Percentiles rank a stretch among this genome's conserved stretches.
These are phyloP conservation scores for Clonostachys byssicola DNA, from an alignment of 2,329 filamentous ascomycete genomes.

Conservation along the genomic window DNA sequence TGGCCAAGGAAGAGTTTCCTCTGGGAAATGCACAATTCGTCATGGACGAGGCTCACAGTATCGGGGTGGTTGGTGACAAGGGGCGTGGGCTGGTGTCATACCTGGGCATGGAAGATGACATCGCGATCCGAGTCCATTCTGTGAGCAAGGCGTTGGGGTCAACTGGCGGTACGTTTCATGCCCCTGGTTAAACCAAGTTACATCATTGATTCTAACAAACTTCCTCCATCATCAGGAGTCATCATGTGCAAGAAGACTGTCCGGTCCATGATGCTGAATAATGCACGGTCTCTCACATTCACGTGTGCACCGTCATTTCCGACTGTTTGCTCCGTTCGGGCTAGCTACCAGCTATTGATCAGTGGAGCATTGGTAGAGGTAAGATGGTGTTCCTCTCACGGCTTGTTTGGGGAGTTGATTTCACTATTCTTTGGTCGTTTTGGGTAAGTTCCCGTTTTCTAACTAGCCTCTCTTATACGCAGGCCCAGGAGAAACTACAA, in stretches of 20 bases:
- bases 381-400: no score
- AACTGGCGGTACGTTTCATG: background rate
- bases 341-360: no score
- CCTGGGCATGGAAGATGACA: conserved; percentile 42
- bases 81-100: conserved; percentile 43
- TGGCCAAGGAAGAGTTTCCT: conserved; percentile 22
- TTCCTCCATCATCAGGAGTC: background rate
- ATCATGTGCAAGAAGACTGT: background rate
- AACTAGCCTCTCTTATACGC: background rate
- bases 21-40: conserved; percentile 39
- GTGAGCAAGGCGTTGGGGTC: conserved; percentile 45
- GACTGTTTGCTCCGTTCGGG: no score
- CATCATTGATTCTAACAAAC: conserved; percentile 3
- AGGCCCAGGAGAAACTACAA: conserved; percentile 5
- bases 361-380: no score
- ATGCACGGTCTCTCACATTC: background rate
- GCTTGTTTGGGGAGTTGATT: no score
- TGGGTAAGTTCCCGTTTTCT: background rate
- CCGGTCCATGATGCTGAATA: background rate
- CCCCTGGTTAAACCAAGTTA: conserved; percentile 11
- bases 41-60: conserved; percentile 52
- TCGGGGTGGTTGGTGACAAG: conserved; percentile 41
- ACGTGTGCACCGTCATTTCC: background rate
- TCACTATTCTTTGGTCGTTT: background rate
- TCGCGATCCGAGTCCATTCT: conserved; percentile 44